Base-by-base conservation (phyloP, 73 alveolate species). In the Tetrahymena borealis region DNA sequence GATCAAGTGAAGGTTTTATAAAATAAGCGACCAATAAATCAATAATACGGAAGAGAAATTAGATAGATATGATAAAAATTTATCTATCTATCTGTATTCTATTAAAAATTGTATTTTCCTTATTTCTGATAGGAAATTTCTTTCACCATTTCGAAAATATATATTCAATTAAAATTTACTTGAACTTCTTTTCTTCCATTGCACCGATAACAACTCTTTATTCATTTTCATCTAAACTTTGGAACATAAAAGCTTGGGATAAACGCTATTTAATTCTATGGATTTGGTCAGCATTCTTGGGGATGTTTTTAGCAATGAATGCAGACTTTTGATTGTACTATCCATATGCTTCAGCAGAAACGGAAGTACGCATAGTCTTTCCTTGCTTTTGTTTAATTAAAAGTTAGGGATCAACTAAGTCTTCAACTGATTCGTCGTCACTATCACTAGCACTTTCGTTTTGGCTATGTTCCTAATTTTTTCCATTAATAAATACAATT, bases 341-440 rank as follows among this genome's bases (percentile, higher is more conserved):
- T 20, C 99, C 99, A 90, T 94, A 98, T 5, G 98, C 99, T 95
- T 98, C 99, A 15, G 99, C 98, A 91, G 98, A 95, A 90, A 94
- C 99, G 85, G 97, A 94, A 41, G 96, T 96, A 77, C 98, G 41
- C 91, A 79, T 79, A 36, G 40, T 36, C 39, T 32, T 92, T 90
- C 38, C 43, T 78, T 92, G 32, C 91, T 92, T 78, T 92, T 92
- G 90, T 39, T 60, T 78, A 60, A 60, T 60, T 60, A 60, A 60
- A 60, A 60, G n/a, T 20, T 60, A 60, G 28, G 85, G 85, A 60
- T 60, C 85, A 60, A 60, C 85, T 60, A 60, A 60, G 28, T 60
- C 85, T 60, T 60, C 85, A 2, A 60, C 85, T n/a, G 85, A 11
- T 35, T 60, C 85, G 10, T 60, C 85, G 13, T 60, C 85, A 35